Base-by-base conservation (phyloP, 345 rosid genomes). In the Aegle marmelos region DNA sequence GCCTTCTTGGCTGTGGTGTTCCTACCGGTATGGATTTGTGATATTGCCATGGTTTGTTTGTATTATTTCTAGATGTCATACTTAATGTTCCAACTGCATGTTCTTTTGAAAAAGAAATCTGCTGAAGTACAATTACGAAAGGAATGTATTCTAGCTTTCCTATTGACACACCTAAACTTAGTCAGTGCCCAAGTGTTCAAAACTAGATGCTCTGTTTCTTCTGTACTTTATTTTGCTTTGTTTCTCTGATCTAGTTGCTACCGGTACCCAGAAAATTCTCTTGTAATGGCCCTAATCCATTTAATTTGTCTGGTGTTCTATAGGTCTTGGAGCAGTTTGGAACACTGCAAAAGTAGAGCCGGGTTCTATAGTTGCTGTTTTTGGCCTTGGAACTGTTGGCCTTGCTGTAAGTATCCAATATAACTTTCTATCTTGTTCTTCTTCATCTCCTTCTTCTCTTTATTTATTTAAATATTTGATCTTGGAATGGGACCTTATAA, bases 1-100 rank as follows among this genome's bases (percentile, higher is more conserved):
- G 98, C 88, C 99, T 97, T 80, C 98, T 97, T 85, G 99, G 98
- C 6, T 94, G 99, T 89, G 99, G 99, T 87, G 95, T 97, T 89
- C 90, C 99, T 57, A 97, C 99, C 70, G 99, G 99, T 91, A 86
- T 78, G 85, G 16, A 70, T 19, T 7, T 50, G 24, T 59, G 30
- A 50, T 70, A 72, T 16, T 25, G 16, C 60, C 66, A 50, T 71
- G 65, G 36, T 75, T 41, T 30, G 59, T 68, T 79, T 39, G 1
- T 68, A 21, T 53, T 13, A 22, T 66, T 9, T 25, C 17, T 37
- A 19, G 64, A 2, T 45, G 10, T 36, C n/a, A 24, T 30, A 16
- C 21, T 30, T 72, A 50, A 37, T 31, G 1, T 36, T 36, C 69
- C 10, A 53, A 71, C 30, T 5, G 7, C 13, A 60, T 61, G 16